Percentiles rank a stretch among this genome's conserved stretches.
Evolutionary conservation across 2,329 filamentous ascomycete genomes (phyloP).

Genomic region (Fusarium agapanthi): DNA sequence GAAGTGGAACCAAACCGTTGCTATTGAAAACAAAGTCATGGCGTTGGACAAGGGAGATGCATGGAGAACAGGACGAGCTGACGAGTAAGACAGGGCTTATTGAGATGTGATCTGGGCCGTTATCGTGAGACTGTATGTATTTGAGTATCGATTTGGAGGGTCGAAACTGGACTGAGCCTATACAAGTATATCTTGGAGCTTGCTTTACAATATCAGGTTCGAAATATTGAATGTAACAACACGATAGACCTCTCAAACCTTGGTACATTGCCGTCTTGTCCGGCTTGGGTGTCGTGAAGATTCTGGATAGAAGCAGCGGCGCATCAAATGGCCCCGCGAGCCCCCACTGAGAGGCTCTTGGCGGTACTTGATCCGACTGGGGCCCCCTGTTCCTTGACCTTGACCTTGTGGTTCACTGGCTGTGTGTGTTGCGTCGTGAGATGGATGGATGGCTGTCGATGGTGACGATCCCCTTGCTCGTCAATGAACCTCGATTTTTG

Average conservation of each 20-base stretch:
- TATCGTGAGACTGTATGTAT: background rate
- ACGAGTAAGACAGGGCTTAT: slow-evolving; percentile 15
- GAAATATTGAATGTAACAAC: background rate
- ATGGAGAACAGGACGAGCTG: slow-evolving; percentile 11
- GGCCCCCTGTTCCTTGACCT: slow-evolving; percentile 9
- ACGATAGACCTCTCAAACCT: background rate
- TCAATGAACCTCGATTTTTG: slow-evolving; percentile 1
- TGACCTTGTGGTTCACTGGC: background rate
- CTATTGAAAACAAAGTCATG: slow-evolving; percentile 10
- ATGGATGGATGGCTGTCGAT: background rate
- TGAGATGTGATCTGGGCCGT: background rate
- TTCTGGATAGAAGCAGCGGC: slow-evolving; percentile 32
- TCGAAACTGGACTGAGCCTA: background rate
- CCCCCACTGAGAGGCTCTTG: slow-evolving; percentile 37
- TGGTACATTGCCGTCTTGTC: slow-evolving; percentile 22
- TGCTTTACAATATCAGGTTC: background rate
- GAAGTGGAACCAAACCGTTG: slow-evolving; percentile 6
- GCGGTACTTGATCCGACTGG: slow-evolving; percentile 25
- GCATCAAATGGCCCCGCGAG: slow-evolving; percentile 23
- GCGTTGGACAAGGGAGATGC: slow-evolving; percentile 20
- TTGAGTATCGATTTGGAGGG: background rate
- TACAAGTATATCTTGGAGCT: background rate
- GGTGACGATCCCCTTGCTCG: slow-evolving; percentile 19
- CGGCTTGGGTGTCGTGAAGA: slow-evolving; percentile 26
- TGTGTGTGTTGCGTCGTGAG: slow-evolving; percentile 7